These are phyloP conservation scores for Metarhizium robertsii DNA, from an alignment of 2,329 filamentous ascomycete genomes.

Conservation along the genomic window DNA sequence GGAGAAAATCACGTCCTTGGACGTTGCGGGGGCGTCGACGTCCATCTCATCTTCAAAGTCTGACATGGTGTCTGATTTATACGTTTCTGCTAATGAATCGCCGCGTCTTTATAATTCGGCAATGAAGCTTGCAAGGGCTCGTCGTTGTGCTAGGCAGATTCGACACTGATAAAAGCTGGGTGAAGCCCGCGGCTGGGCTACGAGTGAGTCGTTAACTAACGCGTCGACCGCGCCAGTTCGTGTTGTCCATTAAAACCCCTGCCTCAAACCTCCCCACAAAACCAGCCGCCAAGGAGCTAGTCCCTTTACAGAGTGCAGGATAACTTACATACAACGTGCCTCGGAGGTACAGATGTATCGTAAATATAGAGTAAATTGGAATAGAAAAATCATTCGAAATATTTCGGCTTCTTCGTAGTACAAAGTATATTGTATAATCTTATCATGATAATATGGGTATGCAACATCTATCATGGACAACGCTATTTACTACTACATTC, in stretches of 20 bases:
- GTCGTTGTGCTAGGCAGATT: not conserved
- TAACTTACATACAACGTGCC: too few relatives aligned
- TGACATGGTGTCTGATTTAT: conserved; percentile 33
- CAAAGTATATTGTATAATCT: too few relatives aligned
- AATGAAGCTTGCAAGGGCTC: not conserved
- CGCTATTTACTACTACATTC: conserved; percentile 11
- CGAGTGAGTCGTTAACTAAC: not conserved
- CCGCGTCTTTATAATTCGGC: not conserved
- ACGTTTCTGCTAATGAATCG: not conserved
- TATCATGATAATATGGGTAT: too few relatives aligned
- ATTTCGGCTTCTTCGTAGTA: too few relatives aligned
- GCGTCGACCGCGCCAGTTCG: conserved; percentile 1
- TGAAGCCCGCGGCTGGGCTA: too few relatives aligned
- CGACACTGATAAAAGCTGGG: not conserved
- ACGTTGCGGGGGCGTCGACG: conserved; percentile 38
- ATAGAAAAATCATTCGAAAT: too few relatives aligned
- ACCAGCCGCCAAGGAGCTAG: not conserved
- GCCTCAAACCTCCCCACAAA: not conserved
- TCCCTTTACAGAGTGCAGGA: too few relatives aligned
- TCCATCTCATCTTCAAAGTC: conserved; percentile 55
- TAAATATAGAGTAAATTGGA: too few relatives aligned
- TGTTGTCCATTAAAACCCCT: conserved; percentile 1
- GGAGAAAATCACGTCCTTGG: conserved; percentile 55
- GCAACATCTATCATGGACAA: not conserved
- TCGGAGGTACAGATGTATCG: too few relatives aligned